phyloP scores from a whole-genome alignment of 2,329 filamentous ascomycete genomes.

The Emmonsiellopsis sp. region DNA sequence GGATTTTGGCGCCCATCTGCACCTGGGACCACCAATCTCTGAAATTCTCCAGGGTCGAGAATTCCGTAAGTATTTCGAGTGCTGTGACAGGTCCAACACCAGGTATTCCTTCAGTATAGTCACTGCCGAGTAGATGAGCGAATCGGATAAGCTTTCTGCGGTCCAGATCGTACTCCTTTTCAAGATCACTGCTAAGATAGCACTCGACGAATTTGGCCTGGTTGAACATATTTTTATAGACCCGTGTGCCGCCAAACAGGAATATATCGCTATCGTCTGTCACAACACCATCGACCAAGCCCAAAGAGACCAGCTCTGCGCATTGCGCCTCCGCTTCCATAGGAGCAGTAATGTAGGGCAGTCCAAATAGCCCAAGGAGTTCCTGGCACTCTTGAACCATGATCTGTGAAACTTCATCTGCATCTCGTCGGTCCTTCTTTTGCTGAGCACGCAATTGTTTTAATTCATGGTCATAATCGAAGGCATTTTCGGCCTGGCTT shows the following conservation, averaged over 20 bases:
- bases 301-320: conserved; percentile 75
- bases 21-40: conserved; percentile 78
- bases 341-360: conserved; percentile 92
- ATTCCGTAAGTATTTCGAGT: conserved; percentile 88
- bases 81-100: conserved; percentile 92
- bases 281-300: conserved; percentile 91
- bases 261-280: conserved; percentile 97
- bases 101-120: conserved; percentile 87
- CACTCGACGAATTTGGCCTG: conserved; percentile 96
- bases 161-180: conserved; percentile 79
- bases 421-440: conserved; percentile 89
- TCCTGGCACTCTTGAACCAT: conserved; percentile 96
- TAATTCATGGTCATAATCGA: conserved; percentile 79
- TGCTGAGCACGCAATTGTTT: conserved; percentile 84
- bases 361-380: conserved; percentile 77
- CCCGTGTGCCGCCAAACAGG: conserved; percentile 86
- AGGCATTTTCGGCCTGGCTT: conserved; percentile 56
- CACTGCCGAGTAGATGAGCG: conserved; percentile 82
- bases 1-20: conserved; percentile 56
- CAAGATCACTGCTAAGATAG: conserved; percentile 73
- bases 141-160: conserved; percentile 81
- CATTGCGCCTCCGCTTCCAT: conserved; percentile 99
- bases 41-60: conserved; percentile 63
- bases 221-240: conserved; percentile 99
- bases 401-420: conserved; percentile 90